Evolutionary conservation across 1,139 yeast genomes (phyloP).

Genomic region (Zygosaccharomyces sapae): DNA sequence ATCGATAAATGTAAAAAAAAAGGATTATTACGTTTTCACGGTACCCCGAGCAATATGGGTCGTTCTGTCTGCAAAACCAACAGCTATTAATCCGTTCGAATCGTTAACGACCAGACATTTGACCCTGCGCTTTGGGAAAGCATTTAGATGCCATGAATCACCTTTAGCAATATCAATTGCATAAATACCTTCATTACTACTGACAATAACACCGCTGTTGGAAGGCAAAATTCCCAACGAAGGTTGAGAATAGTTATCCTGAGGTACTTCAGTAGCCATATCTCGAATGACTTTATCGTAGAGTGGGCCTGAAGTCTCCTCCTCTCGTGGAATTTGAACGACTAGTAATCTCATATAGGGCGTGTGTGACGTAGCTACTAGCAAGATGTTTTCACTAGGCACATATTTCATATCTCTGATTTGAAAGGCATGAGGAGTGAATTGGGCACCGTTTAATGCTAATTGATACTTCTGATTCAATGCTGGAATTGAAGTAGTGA

Average conservation of each 20-base stretch:
- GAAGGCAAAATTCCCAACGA: conserved; percentile 42
- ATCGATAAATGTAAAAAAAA: not conserved
- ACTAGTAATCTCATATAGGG: conserved; percentile 69
- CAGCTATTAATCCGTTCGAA: conserved; percentile 11
- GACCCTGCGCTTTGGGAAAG: conserved; percentile 43
- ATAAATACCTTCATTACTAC: conserved; percentile 65
- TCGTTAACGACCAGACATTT: conserved; percentile 42
- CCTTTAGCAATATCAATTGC: conserved; percentile 51
- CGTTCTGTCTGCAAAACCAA: conserved; percentile 17
- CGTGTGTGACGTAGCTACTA: conserved; percentile 67
- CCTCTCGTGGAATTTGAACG: conserved; percentile 41
- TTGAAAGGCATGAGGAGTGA: conserved; percentile 62
- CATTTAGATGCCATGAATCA: conserved; percentile 34
- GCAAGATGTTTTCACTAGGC: conserved; percentile 33
- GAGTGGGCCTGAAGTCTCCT: conserved; percentile 16
- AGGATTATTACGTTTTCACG: conserved; percentile 1
- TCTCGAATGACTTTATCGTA: conserved; percentile 52
- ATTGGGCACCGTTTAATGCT: conserved; percentile 72
- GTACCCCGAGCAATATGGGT: not conserved
- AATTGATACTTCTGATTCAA: conserved; percentile 45
- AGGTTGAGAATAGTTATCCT: conserved; percentile 64
- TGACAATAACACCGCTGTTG: conserved; percentile 55
- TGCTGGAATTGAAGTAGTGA: conserved; percentile 19
- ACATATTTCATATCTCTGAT: conserved; percentile 47
- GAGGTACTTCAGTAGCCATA: conserved; percentile 59